Evolutionary conservation across 192 early-diverging fungal species (phyloP).

Genomic region (Phycomyces nitens): DNA sequence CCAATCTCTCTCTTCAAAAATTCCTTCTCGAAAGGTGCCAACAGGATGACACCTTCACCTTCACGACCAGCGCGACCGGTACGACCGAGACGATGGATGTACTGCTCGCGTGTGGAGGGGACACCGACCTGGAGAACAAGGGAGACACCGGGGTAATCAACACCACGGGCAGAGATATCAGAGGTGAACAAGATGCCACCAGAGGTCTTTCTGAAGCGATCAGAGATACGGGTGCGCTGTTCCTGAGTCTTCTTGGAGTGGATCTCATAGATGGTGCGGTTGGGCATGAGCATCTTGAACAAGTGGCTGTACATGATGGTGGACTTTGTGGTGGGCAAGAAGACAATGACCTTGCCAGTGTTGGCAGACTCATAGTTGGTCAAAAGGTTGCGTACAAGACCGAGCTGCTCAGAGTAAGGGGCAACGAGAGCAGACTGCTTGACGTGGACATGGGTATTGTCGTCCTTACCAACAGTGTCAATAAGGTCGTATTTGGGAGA

Average conservation of each 20-base stretch:
- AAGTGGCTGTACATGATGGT: conserved; percentile 61
- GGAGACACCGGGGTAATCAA: conserved; percentile 93
- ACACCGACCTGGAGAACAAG: conserved; percentile 89
- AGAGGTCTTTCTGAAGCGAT: conserved; percentile 66
- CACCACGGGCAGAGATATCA: conserved; percentile 95
- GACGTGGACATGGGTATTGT: conserved; percentile 79
- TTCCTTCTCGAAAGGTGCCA: conserved; percentile 72
- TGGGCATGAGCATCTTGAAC: conserved; percentile 47
- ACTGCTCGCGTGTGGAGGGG: conserved; percentile 78
- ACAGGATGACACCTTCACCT: conserved; percentile 81
- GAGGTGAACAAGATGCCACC: conserved; percentile 81
- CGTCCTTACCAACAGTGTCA: conserved; percentile 83
- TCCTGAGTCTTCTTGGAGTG: conserved; percentile 81
- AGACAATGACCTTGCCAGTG: conserved; percentile 85
- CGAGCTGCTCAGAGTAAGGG: conserved; percentile 60
- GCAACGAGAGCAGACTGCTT: conserved; percentile 73
- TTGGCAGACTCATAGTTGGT: conserved; percentile 54
- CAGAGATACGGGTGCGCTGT: conserved; percentile 65
- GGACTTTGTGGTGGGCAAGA: conserved; percentile 77
- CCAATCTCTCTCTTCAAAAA: conserved; percentile 60
- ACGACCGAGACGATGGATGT: conserved; percentile 94
- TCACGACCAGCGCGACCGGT: conserved; percentile 93
- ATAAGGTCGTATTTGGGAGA: conserved; percentile 63
- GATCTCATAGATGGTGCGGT: conserved; percentile 27
- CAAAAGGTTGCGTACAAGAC: conserved; percentile 62